Evolutionary conservation across 2,329 filamentous ascomycete species (phyloP).

Genomic region (Aspergillus sp.): DNA sequence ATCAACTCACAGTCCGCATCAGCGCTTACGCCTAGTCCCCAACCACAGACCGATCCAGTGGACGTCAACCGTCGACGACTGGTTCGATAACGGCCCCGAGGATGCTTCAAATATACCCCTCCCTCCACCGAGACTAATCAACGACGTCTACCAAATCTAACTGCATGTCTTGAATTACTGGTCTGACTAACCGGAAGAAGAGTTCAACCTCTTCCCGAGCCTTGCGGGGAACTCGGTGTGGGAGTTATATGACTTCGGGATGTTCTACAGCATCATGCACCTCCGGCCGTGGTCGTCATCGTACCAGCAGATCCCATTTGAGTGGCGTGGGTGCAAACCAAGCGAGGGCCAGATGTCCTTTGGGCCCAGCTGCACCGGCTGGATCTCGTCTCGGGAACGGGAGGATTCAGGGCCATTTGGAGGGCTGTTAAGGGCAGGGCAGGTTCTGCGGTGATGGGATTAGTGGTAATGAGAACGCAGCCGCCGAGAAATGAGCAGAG

Average conservation of each 20-base stretch:
- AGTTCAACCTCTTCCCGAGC: slow-evolving; percentile 1
- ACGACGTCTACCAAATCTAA: slow-evolving; percentile 1
- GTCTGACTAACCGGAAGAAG: background rate
- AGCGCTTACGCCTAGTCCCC: too few relatives aligned
- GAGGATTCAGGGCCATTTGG: slow-evolving; percentile 6
- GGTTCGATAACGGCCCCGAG: background rate
- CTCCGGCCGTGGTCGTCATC: slow-evolving; percentile 6
- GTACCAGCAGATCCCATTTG: slow-evolving; percentile 3
- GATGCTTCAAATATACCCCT: background rate
- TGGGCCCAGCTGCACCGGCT: slow-evolving; percentile 5
- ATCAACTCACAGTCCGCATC: too few relatives aligned
- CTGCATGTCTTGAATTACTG: slow-evolving; percentile 1
- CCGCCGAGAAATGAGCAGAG: slow-evolving; percentile 1
- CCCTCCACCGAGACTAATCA: background rate
- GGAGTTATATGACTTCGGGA: slow-evolving; percentile 14
- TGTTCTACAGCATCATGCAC: slow-evolving; percentile 9
- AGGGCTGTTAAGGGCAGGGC: slow-evolving; percentile 1
- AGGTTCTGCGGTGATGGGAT: slow-evolving; percentile 1
- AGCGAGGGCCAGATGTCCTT: slow-evolving; percentile 13
- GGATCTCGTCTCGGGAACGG: slow-evolving; percentile 9
- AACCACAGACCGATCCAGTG: background rate
- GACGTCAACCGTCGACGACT: background rate
- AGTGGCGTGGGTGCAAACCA: slow-evolving; percentile 10
- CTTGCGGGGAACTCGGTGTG: slow-evolving; percentile 7
- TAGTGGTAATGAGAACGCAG: slow-evolving; percentile 1